Evolutionary conservation across 2,329 filamentous ascomycete species (phyloP), one percentile per base, ranked within the genome.

Genomic region (Cordyceps tenuipes): DNA sequence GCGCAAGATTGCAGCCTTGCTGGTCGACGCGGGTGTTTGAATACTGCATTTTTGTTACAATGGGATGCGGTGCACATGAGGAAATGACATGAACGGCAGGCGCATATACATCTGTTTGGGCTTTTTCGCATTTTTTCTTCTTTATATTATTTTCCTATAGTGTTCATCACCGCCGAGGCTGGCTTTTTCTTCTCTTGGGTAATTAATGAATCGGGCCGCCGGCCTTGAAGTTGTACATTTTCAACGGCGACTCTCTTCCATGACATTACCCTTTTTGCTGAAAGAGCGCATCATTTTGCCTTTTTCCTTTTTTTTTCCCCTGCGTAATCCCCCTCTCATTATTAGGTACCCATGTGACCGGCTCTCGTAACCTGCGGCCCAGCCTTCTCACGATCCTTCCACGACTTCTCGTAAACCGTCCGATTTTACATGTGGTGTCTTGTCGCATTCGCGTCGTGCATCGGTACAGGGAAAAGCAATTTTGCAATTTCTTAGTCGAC

Each of bases 401-500:
- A n/a, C n/a, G n/a, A n/a, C n/a, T n/a, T n/a, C n/a, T n/a, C n/a
- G n/a, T n/a, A n/a, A n/a, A n/a, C n/a, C n/a, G n/a, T n/a, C n/a
- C n/a, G n/a, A n/a, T n/a, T n/a, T n/a, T n/a, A n/a, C n/a, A n/a
- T n/a, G n/a, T n/a, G n/a, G n/a, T n/a, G n/a, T n/a, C n/a, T n/a
- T n/a, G n/a, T n/a, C n/a, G n/a, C n/a, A n/a, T n/a, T n/a, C n/a
- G n/a, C n/a, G n/a, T n/a, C n/a, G n/a, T n/a, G n/a, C n/a, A n/a
- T n/a, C n/a, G n/a, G n/a, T n/a, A n/a, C n/a, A n/a, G n/a, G n/a
- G n/a, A n/a, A n/a, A n/a, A n/a, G n/a, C n/a, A n/a, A n/a, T n/a
- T n/a, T n/a, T n/a, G n/a, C n/a, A n/a, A n/a, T n/a, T 41, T 34
- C 67, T 77, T 79, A 87, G 79, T 96, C 88, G 62, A 93, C 87